Evolutionary conservation across 2,329 filamentous ascomycete genomes (phyloP), one percentile per base, ranked within the genome.

Genomic region (Penicillium sp.): DNA sequence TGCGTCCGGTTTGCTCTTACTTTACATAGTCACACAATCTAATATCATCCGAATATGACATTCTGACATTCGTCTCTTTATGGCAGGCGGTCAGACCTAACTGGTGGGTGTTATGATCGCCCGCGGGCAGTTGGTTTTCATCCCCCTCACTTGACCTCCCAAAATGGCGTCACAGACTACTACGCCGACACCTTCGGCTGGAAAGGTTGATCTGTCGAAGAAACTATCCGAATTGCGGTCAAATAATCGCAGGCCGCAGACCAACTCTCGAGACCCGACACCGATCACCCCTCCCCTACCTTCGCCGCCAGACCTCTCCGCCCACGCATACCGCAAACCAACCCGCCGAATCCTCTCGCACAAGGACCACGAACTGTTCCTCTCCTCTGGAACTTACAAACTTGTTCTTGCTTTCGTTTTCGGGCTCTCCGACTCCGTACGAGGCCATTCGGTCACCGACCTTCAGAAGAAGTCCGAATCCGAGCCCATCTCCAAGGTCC

Each of bases 361-460:
- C 2, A 79, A 83, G 46, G 94, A 99, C 63, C 92, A 96, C 70
- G 82, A 90, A 16, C 76, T 91, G 4, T 99, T 97, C 67, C 81
- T 92, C 16, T 77, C 83, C 0, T 97, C 92, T 0, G 80, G 87
- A 0, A 88, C 92, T 6, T 89, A 90, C 72, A 80, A 80, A 7
- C 82, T 97, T 39, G 82, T 99, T 42, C 79, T 90, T 54, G 86
- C 90, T 18, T 99, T 96, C 76, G 82, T 97, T 58, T 97, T 96
- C 73, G 84, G 85, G 9, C 84, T 99, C 21, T 87, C 92, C 43
- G 92, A 97, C 66, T 86, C 89, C 4, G 90, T 96, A 43, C 79
- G 85, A 83, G 67, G 69, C n/a, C 64, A 62, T 47, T 62, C 69
- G 21, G 52, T 64, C 38, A 66, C 65, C 18, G 68, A 71, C n/a